Evolutionary conservation across 176 grass and related monocot genomes (phyloP).

Genomic region (Alloteropsis semialata): DNA sequence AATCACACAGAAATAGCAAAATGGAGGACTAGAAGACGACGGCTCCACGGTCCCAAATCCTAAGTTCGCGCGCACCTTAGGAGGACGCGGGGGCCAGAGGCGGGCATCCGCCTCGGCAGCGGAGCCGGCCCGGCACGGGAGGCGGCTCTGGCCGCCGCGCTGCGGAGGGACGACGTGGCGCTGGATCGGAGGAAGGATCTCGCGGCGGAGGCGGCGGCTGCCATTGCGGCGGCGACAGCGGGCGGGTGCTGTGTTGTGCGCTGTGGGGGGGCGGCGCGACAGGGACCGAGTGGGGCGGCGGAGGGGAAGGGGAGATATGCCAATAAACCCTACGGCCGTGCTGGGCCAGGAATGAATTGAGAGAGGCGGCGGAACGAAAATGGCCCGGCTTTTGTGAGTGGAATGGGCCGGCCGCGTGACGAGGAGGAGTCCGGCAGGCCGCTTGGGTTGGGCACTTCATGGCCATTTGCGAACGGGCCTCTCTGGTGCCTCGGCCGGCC

Average conservation of each 20-base stretch:
- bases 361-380: no score
- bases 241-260: background rate
- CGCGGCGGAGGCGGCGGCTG: conserved; percentile 44
- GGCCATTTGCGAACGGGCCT: background rate
- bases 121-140: conserved; percentile 37
- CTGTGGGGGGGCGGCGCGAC: background rate
- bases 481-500: no score
- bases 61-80: conserved; percentile 44
- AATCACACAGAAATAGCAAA: background rate
- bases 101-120: conserved; percentile 22
- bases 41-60: background rate
- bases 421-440: no score
- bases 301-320: conserved; percentile 1
- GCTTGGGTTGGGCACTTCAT: background rate
- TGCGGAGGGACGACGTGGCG: conserved; percentile 36
- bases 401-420: no score
- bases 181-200: conserved; percentile 72
- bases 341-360: no score
- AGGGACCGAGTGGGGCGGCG: background rate
- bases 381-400: no score
- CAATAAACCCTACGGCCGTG: conserved; percentile 42
- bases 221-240: conserved; percentile 63
- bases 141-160: conserved; percentile 29
- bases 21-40: background rate
- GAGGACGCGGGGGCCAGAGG: conserved; percentile 27